These are phyloP conservation scores for Alternaria hordeiaustralica DNA, from an alignment of 2,329 filamentous ascomycete genomes.

Conservation along the genomic window DNA sequence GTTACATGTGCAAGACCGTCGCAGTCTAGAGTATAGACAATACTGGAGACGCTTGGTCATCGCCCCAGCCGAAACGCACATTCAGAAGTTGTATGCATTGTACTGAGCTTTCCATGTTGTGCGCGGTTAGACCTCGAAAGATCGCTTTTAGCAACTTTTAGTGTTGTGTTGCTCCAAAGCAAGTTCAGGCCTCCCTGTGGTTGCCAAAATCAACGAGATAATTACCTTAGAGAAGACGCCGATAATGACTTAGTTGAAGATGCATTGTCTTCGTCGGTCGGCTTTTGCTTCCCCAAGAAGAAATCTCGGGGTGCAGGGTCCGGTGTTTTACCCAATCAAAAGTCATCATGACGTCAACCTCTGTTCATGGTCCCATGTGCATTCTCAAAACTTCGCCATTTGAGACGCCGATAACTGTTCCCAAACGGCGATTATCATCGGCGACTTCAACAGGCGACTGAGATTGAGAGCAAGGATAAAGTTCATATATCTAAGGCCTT, in stretches of 20 bases:
- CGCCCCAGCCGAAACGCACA: neutral
- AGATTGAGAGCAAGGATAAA: neutral
- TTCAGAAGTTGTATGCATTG: neutral
- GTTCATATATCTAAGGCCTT: neutral
- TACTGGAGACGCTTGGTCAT: neutral
- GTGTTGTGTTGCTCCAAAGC: neutral
- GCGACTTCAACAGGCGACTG: neutral
- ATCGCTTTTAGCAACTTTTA: neutral
- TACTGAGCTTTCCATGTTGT: neutral
- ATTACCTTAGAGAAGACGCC: neutral
- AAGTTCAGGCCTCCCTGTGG: neutral
- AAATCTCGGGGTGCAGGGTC: neutral
- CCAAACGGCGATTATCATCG: neutral
- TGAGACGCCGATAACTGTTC: neutral
- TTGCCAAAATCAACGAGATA: neutral
- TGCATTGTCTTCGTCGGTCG: neutral
- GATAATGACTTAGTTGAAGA: neutral
- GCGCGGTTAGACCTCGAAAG: neutral
- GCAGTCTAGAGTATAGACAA: neutral
- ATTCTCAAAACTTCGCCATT: neutral
- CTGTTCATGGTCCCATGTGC: neutral
- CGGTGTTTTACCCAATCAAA: slow-evolving; percentile 1
- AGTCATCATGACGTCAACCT: slow-evolving; percentile 15
- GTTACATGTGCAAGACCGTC: neutral
- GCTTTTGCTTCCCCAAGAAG: neutral